Evolutionary conservation across 2,329 filamentous ascomycete genomes (phyloP).

Genomic region (Fusarium protoensiforme): DNA sequence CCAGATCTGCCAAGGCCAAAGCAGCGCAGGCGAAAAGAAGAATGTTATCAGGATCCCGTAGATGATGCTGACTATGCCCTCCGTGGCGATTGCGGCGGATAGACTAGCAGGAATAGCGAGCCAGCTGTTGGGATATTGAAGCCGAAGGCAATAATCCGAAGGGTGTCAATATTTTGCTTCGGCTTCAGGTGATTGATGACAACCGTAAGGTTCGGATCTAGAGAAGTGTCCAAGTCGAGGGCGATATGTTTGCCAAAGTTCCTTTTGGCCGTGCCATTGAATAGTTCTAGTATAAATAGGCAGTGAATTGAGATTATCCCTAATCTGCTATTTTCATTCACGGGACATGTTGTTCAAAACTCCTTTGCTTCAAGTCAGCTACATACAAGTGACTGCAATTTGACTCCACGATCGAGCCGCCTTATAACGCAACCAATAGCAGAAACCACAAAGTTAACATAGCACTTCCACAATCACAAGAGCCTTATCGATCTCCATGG

Average conservation of each 20-base stretch:
- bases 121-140: constrained; percentile 44
- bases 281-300: neutral
- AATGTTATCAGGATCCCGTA: constrained; percentile 40
- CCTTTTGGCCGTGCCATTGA: neutral
- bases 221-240: neutral
- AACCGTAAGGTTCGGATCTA: neutral
- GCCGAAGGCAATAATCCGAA: neutral
- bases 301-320: neutral
- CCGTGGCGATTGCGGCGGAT: constrained; percentile 26
- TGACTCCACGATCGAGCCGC: neutral
- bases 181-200: neutral
- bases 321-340: neutral
- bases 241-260: neutral
- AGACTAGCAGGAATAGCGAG: constrained; percentile 29
- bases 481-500: neutral
- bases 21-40: constrained; percentile 27
- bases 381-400: neutral
- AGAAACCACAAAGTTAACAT: neutral
- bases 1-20: constrained; percentile 50
- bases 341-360: neutral
- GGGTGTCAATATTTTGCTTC: neutral
- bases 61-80: constrained; percentile 21
- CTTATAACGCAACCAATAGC: neutral
- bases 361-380: neutral
- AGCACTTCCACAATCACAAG: neutral